Evolutionary conservation across 352 stramenopile species (phyloP), one percentile per base, ranked within the genome.

Genomic region (Phytophthora tentaculata): DNA sequence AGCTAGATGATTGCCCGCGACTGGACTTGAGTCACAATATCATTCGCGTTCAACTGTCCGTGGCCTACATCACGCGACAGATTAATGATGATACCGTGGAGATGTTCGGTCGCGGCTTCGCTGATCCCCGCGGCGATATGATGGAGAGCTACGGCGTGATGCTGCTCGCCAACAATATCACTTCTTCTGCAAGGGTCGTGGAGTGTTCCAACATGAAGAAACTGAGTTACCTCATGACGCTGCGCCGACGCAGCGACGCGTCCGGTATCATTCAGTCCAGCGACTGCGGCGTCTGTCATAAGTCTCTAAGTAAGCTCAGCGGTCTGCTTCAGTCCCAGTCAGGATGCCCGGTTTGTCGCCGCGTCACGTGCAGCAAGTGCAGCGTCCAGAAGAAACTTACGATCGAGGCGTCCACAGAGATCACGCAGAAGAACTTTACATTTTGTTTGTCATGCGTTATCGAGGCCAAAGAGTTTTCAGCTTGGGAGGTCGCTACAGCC

Each of bases 161-260:
- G 59, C 47, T 89, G 26, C 47, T 83, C 4, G 69, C 80, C 14
- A 61, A 64, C 16, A 79, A 80, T 39, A 66, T 88, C 10, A 49
- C 74, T 29, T 66, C 60, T 0, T 65, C 55, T 44, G 67, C 70
- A 13, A 20, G 54, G 20, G 22, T 81, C 19, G 74, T 82, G 5
- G 77, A 89, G 39, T 89, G 76, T 53, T 66, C 74, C 10, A 74
- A 83, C 48, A 76, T 84, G 58, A 89, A 87, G 64, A 91, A 91
- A 47, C 65, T 91, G n/a, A 77, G 69, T 22, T 88, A 80, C 63
- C 69, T 91, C 39, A 83, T 88, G 73, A 57, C 61, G 13, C 35
- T 41, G 3, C 69, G 69, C 4, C 61, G 56, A 9, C 63, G 64
- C 17, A 68, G 49, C 57, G 58, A 79, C 39, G 37, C 61, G 45